Conservation (phyloP, 768 basidiomycete genomes). For the Agaricus blazei region DNA sequence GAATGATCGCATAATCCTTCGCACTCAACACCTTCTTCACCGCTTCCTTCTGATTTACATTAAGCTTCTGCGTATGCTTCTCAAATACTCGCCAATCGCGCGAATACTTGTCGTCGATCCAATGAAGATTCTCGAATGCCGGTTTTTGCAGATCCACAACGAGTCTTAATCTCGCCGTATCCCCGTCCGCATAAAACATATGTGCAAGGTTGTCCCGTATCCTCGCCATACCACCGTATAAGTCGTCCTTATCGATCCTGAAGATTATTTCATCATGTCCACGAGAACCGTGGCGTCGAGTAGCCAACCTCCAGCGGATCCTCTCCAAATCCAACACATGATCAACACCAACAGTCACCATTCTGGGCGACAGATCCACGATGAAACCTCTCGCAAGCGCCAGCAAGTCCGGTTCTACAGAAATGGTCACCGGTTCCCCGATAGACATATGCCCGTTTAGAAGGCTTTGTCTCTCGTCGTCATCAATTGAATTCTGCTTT, state of each 20-base stretch:
- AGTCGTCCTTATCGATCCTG: constrained; percentile 92
- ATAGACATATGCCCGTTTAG: constrained; percentile 73
- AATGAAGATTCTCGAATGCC: constrained; percentile 37
- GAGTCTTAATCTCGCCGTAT: constrained; percentile 59
- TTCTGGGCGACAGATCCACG: constrained; percentile 56
- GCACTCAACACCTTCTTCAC: constrained; percentile 72
- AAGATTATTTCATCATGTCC: constrained; percentile 40
- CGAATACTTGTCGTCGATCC: constrained; percentile 10
- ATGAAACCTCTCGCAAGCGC: constrained; percentile 85
- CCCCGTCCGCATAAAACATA: constrained; percentile 78
- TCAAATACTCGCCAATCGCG: constrained; percentile 11
- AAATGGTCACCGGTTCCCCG: constrained; percentile 84
- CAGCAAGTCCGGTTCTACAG: constrained; percentile 82
- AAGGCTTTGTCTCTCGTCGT: constrained; percentile 30
- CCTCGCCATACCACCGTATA: constrained; percentile 79
- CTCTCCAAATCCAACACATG: constrained; percentile 46
- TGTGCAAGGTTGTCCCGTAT: constrained; percentile 89
- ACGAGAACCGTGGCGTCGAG: background rate
- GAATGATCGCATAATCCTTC: constrained; percentile 83
- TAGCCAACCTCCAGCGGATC: constrained; percentile 13
- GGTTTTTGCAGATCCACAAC: constrained; percentile 81
- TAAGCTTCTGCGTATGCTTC: constrained; percentile 42
- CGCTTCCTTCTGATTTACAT: constrained; percentile 67
- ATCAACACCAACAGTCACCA: constrained; percentile 78
- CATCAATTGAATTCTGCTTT: background rate